A percentile compares a stretch with the other conserved stretches of the same genome.
phyloP scores from a whole-genome alignment of 108 stramenopile genomes.

The Cyclostephanos tholiformis region DNA sequence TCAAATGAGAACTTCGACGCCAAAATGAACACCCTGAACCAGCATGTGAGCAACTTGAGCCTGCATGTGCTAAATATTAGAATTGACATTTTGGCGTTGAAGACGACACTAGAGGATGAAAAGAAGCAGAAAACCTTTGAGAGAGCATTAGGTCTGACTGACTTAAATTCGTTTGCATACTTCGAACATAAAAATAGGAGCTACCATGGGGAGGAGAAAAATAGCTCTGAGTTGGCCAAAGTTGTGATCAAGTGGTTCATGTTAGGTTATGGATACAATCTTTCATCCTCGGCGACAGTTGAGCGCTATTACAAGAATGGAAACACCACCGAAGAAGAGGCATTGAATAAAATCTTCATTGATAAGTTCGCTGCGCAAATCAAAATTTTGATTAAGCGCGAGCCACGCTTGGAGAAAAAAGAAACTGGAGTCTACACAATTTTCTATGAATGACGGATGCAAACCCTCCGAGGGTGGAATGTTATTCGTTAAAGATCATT shows the following conservation, averaged over 20 bases:
- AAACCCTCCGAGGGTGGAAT: not conserved
- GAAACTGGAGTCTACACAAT: not conserved
- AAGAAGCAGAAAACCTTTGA: not conserved
- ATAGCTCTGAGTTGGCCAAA: slow-evolving; percentile 1
- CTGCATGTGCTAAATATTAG: not conserved
- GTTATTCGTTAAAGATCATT: not conserved
- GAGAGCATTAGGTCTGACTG: not conserved
- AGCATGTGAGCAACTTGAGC: not conserved
- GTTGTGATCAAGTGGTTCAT: not conserved
- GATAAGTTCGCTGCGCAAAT: not conserved
- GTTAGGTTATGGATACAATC: not conserved
- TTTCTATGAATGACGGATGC: not conserved
- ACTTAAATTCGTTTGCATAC: not conserved
- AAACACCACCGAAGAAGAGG: not conserved
- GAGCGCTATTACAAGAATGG: too few relatives aligned
- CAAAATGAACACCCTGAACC: slow-evolving; percentile 30
- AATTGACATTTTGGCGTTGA: not conserved
- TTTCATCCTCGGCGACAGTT: not conserved
- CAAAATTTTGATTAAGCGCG: not conserved
- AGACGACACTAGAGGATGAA: not conserved
- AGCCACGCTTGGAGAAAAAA: not conserved
- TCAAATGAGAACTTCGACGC: slow-evolving; percentile 29
- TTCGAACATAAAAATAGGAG: not conserved
- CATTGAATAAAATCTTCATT: not conserved
- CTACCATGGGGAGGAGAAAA: not conserved